Evolutionary conservation across 768 basidiomycete species (phyloP).

Genomic region (Hydnum rufescens): DNA sequence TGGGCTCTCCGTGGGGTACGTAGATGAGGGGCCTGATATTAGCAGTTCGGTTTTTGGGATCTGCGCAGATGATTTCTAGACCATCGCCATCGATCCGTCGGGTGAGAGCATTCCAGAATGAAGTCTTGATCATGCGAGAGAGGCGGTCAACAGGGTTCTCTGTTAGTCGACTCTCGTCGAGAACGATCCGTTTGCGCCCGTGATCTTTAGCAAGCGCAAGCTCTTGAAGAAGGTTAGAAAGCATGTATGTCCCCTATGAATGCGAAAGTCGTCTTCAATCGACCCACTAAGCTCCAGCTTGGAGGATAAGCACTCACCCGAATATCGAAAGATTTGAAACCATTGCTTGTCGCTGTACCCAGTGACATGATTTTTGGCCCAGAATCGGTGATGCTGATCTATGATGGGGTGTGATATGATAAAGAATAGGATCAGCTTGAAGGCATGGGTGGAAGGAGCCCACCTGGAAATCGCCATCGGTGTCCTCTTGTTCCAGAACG

Average conservation of each 20-base stretch:
- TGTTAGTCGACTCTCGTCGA: conserved; percentile 94
- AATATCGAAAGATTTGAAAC: conserved; percentile 94
- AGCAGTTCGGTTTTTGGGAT: conserved; percentile 91
- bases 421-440: background rate
- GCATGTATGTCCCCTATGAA: conserved; percentile 88
- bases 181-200: conserved; percentile 84
- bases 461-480: conserved; percentile 81
- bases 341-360: conserved; percentile 93
- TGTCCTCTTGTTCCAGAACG: conserved; percentile 94
- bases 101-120: conserved; percentile 96
- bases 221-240: conserved; percentile 97
- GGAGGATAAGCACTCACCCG: conserved; percentile 28
- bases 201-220: conserved; percentile 92
- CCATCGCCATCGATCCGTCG: conserved; percentile 94
- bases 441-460: conserved; percentile 2
- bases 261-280: background rate
- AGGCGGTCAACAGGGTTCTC: conserved; percentile 96
- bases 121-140: conserved; percentile 91
- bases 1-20: conserved; percentile 80
- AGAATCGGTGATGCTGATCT: conserved; percentile 85
- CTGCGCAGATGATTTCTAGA: conserved; percentile 90
- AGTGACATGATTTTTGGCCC: conserved; percentile 92
- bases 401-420: conserved; percentile 11
- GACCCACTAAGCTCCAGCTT: background rate
- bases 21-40: conserved; percentile 85